A percentile compares a stretch with the other conserved stretches of the same genome.
Conservation (phyloP, 805 yeast species). For the Candida easanensis region DNA sequence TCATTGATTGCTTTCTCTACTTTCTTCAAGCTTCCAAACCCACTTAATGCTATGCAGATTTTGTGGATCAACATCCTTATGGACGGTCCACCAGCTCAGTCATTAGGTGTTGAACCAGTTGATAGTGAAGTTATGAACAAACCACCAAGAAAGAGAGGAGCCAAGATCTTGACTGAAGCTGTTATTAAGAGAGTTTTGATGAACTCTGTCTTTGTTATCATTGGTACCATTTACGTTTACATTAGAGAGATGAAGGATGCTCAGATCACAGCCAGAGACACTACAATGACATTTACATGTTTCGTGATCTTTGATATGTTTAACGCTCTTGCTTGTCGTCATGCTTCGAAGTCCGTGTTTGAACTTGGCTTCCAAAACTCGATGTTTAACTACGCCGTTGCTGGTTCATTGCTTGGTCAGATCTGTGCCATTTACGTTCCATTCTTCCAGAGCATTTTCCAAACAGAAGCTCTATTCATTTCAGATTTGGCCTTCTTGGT, state of each 20-base stretch:
- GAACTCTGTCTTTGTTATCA: conserved; percentile 69
- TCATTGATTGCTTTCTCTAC: conserved; percentile 87
- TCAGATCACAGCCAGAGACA: conserved; percentile 86
- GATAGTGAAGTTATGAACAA: conserved; percentile 93
- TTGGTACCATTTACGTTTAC: conserved; percentile 89
- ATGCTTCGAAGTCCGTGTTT: conserved; percentile 77
- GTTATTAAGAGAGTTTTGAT: conserved; percentile 72
- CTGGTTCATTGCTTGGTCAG: conserved; percentile 86
- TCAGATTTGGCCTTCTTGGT: conserved; percentile 66
- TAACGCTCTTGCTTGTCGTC: conserved; percentile 93
- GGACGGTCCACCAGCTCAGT: conserved; percentile 99
- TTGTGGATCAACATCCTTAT: conserved; percentile 94
- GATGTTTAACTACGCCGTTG: conserved; percentile 93
- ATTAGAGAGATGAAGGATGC: conserved; percentile 82
- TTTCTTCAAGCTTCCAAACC: conserved; percentile 83
- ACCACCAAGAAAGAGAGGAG: conserved; percentile 92
- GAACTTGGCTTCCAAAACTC: conserved; percentile 76
- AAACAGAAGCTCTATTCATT: conserved; percentile 83
- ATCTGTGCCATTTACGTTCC: conserved; percentile 91
- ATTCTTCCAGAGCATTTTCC: conserved; percentile 88
- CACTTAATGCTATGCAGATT: conserved; percentile 97
- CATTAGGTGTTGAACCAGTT: conserved; percentile 95
- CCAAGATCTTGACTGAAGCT: conserved; percentile 70
- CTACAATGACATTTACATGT: conserved; percentile 98
- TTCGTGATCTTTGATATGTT: conserved; percentile 96